Conservation (phyloP, 441 rosid genomes). For the Dalechampia spathulata region DNA sequence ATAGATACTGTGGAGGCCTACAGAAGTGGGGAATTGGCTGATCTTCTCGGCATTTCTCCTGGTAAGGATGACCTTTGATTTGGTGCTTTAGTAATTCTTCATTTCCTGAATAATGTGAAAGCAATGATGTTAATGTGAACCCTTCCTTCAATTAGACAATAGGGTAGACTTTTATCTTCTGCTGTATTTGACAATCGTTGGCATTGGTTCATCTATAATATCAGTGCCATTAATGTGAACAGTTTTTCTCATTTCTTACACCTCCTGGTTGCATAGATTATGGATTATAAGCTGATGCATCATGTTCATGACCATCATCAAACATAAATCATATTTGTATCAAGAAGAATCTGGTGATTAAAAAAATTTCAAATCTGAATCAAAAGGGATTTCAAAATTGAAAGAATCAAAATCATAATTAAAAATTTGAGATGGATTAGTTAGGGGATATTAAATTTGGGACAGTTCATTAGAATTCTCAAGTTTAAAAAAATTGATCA, state of each 20-base stretch:
- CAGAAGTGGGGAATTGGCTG: constrained; percentile 56
- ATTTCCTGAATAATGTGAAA: constrained; percentile 1
- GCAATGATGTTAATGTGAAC: background rate
- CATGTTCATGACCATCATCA: background rate
- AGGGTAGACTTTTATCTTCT: background rate
- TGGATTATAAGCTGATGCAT: background rate
- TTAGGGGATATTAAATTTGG: no score
- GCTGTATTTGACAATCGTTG: background rate
- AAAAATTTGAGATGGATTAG: no score
- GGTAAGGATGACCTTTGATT: constrained; percentile 14
- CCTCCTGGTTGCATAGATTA: background rate
- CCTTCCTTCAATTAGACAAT: background rate
- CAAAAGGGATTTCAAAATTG: no score
- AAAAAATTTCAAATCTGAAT: no score
- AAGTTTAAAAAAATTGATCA: no score
- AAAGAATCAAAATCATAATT: no score
- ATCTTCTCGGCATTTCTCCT: constrained; percentile 45
- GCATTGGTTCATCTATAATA: background rate
- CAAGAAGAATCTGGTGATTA: no score
- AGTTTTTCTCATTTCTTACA: background rate
- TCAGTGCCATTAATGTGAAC: background rate
- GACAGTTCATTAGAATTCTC: no score
- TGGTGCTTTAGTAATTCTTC: background rate
- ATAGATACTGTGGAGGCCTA: constrained; percentile 71
- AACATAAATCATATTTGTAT: no score